A percentile compares a stretch with the other conserved stretches of the same genome.
phyloP scores from a whole-genome alignment of 495 filamentous ascomycete genomes.

The Friedmanniomyces simplex region DNA sequence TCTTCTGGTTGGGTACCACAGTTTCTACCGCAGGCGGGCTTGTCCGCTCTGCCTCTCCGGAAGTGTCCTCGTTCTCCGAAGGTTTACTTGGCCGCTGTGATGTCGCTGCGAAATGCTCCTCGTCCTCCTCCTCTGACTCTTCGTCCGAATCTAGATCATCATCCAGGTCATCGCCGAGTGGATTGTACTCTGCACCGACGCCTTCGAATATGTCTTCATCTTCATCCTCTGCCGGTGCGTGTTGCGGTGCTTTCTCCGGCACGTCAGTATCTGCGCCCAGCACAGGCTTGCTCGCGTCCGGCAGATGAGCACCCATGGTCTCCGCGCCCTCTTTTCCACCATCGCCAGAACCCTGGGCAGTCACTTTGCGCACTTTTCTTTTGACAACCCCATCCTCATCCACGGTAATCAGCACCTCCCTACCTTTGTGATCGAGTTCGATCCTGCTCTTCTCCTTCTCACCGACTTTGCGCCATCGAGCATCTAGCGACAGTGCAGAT shows the following conservation, averaged over 20 bases:
- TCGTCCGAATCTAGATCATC: conserved; percentile 26
- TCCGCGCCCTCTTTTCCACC: conserved; percentile 22
- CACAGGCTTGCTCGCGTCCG: conserved; percentile 8
- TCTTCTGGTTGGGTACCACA: neutral
- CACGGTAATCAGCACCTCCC: conserved; percentile 75
- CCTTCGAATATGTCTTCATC: conserved; percentile 77
- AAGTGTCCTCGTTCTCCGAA: neutral
- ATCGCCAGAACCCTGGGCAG: conserved; percentile 20
- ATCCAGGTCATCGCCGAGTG: conserved; percentile 50
- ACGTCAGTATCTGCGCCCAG: conserved; percentile 40
- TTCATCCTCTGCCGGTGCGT: conserved; percentile 44
- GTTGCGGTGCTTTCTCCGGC: conserved; percentile 42
- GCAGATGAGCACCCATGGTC: neutral
- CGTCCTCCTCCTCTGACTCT: neutral
- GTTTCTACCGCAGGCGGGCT: neutral
- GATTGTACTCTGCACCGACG: conserved; percentile 78
- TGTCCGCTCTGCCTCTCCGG: no score
- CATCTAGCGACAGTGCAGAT: conserved; percentile 48
- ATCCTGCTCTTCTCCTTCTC: conserved; percentile 59
- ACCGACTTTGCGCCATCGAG: conserved; percentile 72
- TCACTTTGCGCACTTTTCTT: conserved; percentile 59
- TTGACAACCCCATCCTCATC: conserved; percentile 84
- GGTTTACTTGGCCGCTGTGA: neutral
- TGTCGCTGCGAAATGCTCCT: neutral
- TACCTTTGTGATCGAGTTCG: conserved; percentile 62